phyloP scores from a whole-genome alignment of 352 stramenopile species.

The Phytopythium delawarense region DNA sequence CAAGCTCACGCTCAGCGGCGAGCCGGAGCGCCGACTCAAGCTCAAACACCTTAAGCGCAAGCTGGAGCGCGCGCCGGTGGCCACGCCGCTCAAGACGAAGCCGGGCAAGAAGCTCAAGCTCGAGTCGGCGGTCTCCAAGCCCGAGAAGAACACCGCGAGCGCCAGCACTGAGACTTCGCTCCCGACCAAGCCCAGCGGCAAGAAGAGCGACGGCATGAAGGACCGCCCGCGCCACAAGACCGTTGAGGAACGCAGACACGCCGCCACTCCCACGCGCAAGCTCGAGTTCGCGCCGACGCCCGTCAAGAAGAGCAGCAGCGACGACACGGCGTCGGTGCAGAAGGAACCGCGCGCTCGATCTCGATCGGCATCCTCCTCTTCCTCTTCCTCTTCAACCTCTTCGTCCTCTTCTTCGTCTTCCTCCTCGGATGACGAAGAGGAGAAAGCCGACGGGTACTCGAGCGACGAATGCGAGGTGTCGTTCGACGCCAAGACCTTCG shows the following conservation, averaged over 20 bases:
- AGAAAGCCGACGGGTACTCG: conserved; percentile 21
- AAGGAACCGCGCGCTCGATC: conserved; percentile 12
- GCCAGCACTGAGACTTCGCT: not conserved
- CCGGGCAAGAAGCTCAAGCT: conserved; percentile 26
- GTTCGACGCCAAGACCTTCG: conserved; percentile 60
- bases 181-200: not conserved
- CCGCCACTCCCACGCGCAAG: conserved; percentile 28
- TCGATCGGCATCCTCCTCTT: not conserved
- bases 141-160: conserved; percentile 13
- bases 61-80: conserved; percentile 16
- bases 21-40: conserved; percentile 20
- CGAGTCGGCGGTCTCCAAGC: not conserved
- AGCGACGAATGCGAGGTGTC: conserved; percentile 60
- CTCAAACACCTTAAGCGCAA: conserved; percentile 31
- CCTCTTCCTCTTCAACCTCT: not conserved
- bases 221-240: not conserved
- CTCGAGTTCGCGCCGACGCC: conserved; percentile 42
- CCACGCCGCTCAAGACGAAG: conserved; percentile 11
- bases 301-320: conserved; percentile 13
- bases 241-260: not conserved
- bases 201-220: not conserved
- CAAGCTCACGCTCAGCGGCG: conserved; percentile 32
- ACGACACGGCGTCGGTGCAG: not conserved
- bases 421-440: conserved; percentile 20
- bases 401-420: conserved; percentile 24